phyloP scores from a whole-genome alignment of 75 land plant species.

The Sequoia sempervirens region DNA sequence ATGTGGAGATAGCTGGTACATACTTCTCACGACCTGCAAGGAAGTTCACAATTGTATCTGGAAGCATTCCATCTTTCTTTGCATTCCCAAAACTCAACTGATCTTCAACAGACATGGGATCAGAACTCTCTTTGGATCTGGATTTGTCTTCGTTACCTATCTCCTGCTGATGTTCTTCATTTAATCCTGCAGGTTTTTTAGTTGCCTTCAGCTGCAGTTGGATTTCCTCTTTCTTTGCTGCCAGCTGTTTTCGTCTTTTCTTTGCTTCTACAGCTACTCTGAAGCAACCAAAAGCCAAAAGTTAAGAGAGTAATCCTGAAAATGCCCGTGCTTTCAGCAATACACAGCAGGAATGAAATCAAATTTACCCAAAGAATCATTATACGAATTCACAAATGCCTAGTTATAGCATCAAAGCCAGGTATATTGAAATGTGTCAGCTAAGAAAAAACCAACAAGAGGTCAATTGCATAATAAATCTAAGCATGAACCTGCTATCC shows the following conservation, averaged over 20 bases:
- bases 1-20: not conserved
- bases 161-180: not conserved
- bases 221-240: not conserved
- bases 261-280: constrained; percentile 8
- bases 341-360: not conserved
- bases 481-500: constrained; percentile 1
- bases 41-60: constrained; percentile 5
- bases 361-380: not conserved
- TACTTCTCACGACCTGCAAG: constrained; percentile 11
- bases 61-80: constrained; percentile 7
- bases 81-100: not conserved
- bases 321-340: not conserved
- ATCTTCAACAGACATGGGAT: not conserved
- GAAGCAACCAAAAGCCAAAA: not conserved
- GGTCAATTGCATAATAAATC: not conserved
- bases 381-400: not conserved
- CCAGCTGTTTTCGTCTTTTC: not conserved
- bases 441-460: not conserved
- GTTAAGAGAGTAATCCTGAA: not conserved
- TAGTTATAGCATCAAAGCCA: not conserved
- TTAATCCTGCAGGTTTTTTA: not conserved
- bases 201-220: not conserved
- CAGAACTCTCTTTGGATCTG: not conserved
- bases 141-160: not conserved
- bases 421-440: not conserved